These are phyloP conservation scores for Neopestalotiopsis sp. DNA, from an alignment of 2,329 filamentous ascomycete species.

Conservation along the genomic window DNA sequence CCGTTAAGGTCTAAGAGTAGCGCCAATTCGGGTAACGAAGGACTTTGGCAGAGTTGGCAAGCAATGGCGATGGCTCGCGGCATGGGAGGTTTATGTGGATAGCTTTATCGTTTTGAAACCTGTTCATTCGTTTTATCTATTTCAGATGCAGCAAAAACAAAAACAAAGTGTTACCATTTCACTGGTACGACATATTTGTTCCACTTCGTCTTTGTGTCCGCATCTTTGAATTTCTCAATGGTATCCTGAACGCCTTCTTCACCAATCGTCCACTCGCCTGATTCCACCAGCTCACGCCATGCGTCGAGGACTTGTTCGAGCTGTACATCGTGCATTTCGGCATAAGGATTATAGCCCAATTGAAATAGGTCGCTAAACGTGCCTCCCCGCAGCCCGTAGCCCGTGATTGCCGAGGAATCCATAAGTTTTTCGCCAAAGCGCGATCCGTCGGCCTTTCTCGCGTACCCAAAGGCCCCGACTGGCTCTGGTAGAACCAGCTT, in stretches of 20 bases:
- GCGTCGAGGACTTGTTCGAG: slow-evolving; percentile 5
- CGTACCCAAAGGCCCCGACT: background rate
- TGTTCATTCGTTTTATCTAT: background rate
- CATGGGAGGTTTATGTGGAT: background rate
- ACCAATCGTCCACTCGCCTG: slow-evolving; percentile 7
- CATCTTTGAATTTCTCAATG: slow-evolving; percentile 5
- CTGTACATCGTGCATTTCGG: slow-evolving; percentile 5
- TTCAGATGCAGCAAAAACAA: background rate
- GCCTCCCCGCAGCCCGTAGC: background rate
- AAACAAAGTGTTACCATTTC: background rate
- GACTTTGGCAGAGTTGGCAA: background rate
- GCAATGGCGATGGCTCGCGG: background rate
- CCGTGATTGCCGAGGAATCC: background rate
- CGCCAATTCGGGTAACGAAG: background rate
- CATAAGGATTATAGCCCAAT: slow-evolving; percentile 1
- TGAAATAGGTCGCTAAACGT: slow-evolving; percentile 3
- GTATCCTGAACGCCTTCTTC: background rate
- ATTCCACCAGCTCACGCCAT: background rate
- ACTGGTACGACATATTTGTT: slow-evolving; percentile 5
- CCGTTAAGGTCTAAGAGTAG: slow-evolving; percentile 10
- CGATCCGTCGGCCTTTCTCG: slow-evolving; percentile 7
- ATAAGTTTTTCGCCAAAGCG: background rate
- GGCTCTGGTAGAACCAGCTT: slow-evolving; percentile 1
- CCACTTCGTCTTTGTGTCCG: background rate
- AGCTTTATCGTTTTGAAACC: background rate